These are phyloP conservation scores for Cylindrotheca fusiformis DNA, from an alignment of 108 stramenopile species.

Conservation along the genomic window DNA sequence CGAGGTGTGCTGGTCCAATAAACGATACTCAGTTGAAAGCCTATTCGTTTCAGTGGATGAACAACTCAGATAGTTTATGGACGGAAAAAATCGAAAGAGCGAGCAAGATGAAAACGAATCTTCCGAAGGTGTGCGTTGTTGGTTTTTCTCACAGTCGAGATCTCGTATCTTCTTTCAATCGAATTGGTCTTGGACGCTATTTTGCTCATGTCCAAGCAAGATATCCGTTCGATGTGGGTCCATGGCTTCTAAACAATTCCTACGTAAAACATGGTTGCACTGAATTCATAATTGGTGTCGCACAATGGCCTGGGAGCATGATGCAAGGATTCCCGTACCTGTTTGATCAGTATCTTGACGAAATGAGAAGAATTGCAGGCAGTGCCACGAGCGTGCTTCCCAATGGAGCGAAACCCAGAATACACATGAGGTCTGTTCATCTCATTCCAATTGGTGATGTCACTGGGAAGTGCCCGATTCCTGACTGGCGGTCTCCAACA, in stretches of 20 bases:
- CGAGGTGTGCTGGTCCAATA: background rate
- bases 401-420: background rate
- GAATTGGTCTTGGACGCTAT: background rate
- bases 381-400: background rate
- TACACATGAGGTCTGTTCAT: background rate
- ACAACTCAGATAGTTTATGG: background rate
- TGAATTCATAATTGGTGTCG: background rate
- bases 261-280: background rate
- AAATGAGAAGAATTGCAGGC: background rate
- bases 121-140: background rate
- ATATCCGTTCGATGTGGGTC: background rate
- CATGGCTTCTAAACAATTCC: background rate
- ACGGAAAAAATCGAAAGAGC: background rate
- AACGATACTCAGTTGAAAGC: background rate
- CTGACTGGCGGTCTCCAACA: background rate
- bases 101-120: background rate
- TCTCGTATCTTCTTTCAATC: background rate
- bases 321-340: background rate
- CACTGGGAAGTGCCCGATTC: background rate
- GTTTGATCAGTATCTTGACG: background rate
- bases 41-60: background rate
- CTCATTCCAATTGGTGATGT: background rate
- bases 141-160: background rate
- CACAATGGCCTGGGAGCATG: background rate
- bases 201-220: background rate